Base-by-base conservation (phyloP, 371 early-diverging fungal genomes). In the Mucor irregularis region DNA sequence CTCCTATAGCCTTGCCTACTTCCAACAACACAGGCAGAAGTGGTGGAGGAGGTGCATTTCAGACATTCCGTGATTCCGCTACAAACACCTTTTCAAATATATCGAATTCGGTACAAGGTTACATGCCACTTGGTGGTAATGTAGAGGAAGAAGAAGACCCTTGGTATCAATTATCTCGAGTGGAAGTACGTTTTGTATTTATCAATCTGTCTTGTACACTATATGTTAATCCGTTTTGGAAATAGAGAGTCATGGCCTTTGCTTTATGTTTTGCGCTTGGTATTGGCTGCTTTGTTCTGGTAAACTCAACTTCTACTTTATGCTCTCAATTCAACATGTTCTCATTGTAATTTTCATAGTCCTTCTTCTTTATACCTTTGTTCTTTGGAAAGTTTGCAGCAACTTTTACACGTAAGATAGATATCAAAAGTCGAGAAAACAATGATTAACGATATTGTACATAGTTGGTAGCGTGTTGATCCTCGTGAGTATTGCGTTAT, bases 341-440 rank as follows among this genome's bases (percentile, higher is more conserved):
- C 9, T 51, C 10, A 25, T 8, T 38, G n/a, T 37, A 11, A 17
- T 22, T 38, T 4, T 17, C 51, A 11, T 25, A 78, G 79, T 76
- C 80, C 1, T 76, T 80, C 48, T 74, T 74, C 43, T 66, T 76
- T 46, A 47, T 82, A 30, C 78, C 74, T n/a, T 11, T 81, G 25
- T 73, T 70, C 14, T 79, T 79, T n/a, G 80, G 81, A 43, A 84
- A 84, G 59, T 82, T 84, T 40, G 84, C 84, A 6, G 81, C 82
- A 19, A 84, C 81, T 21, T 84, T 84, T 40, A 82, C 84, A 58
- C 68, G 84, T 80, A 73, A 58, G 73, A 3, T 6, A n/a, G n/a
- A n/a, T n/a, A n/a, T n/a, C n/a, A n/a, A n/a, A n/a, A n/a, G n/a
- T n/a, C n/a, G n/a, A n/a, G n/a, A n/a, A n/a, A n/a, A n/a, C n/a